Percentiles rank a stretch among this genome's conserved stretches.
These are phyloP conservation scores for Crucihimalaya himalaica DNA, from an alignment of 345 rosid species.

Conservation along the genomic window DNA sequence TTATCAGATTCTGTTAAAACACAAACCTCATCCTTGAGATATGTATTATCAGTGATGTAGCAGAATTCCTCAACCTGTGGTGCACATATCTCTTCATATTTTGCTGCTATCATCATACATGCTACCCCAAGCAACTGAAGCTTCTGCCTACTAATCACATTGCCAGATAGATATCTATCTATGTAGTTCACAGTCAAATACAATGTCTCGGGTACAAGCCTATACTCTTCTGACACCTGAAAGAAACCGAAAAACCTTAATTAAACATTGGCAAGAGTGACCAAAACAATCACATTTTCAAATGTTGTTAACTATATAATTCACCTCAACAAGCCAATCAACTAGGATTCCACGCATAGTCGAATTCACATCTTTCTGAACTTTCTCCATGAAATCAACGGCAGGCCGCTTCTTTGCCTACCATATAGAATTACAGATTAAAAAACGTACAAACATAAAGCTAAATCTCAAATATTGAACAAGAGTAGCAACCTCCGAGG, in stretches of 20 bases:
- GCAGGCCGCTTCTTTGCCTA: conserved; percentile 84
- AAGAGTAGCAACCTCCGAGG: too few species aligned
- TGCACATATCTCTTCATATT: conserved; percentile 96
- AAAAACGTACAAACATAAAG: conserved; percentile 15
- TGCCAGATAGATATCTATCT: conserved; percentile 92
- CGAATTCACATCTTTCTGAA: conserved; percentile 79
- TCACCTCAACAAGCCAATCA: conserved; percentile 99
- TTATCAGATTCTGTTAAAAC: background rate
- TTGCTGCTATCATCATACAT: conserved; percentile 94
- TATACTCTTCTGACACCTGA: conserved; percentile 95
- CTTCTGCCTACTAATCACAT: conserved; percentile 73
- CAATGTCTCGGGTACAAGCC: conserved; percentile 90
- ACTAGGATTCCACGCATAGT: conserved; percentile 86
- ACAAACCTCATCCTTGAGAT: conserved; percentile 78
- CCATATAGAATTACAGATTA: background rate
- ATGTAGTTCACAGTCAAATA: conserved; percentile 86
- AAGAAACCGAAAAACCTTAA: background rate
- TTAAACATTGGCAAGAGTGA: background rate
- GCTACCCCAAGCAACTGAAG: conserved; percentile 95
- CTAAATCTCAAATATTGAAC: too few species aligned
- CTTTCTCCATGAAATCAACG: conserved; percentile 69
- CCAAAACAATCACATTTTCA: background rate
- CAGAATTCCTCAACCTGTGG: conserved; percentile 97
- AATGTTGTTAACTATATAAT: background rate
- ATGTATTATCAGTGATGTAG: conserved; percentile 92